Percentiles rank a stretch among this genome's conserved stretches.
Conservation (phyloP, 306 rosid genomes). For the Trichosanthes truncata region DNA sequence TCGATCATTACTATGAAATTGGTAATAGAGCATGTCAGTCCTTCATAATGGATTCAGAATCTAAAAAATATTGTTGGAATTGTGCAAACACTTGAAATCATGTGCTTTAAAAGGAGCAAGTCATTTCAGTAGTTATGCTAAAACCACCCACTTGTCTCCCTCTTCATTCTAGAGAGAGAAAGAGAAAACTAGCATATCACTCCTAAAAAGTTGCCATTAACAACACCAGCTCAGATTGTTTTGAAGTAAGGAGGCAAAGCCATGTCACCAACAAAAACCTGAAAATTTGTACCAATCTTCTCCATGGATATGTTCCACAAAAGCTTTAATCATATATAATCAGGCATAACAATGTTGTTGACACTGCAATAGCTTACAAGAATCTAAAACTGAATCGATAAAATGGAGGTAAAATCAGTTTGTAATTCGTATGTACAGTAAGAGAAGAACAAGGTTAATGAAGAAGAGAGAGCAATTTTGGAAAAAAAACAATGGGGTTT, state of each 20-base stretch:
- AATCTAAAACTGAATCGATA: too few relatives aligned
- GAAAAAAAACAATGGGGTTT: conserved; percentile 13
- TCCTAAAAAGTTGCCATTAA: neutral
- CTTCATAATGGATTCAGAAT: too few relatives aligned
- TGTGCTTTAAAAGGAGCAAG: neutral
- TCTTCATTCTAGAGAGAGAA: conserved; percentile 1
- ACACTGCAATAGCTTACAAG: neutral
- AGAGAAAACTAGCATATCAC: neutral
- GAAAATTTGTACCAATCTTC: neutral
- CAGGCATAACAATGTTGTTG: neutral
- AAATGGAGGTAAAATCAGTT: neutral
- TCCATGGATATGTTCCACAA: neutral
- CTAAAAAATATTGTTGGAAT: too few relatives aligned
- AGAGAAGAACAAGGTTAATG: neutral
- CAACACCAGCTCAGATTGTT: conserved; percentile 5
- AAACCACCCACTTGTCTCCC: conserved; percentile 5
- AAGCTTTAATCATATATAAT: neutral
- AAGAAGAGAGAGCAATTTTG: neutral
- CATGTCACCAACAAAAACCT: conserved; percentile 1
- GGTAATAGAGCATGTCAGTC: too few relatives aligned
- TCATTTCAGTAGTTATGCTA: neutral
- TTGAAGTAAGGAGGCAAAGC: neutral
- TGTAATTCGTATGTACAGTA: neutral
- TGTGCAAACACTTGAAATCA: neutral
- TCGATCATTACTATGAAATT: too few relatives aligned